Conservation (phyloP, 2,329 filamentous ascomycete species). For the Tricladium varicosporioides region DNA sequence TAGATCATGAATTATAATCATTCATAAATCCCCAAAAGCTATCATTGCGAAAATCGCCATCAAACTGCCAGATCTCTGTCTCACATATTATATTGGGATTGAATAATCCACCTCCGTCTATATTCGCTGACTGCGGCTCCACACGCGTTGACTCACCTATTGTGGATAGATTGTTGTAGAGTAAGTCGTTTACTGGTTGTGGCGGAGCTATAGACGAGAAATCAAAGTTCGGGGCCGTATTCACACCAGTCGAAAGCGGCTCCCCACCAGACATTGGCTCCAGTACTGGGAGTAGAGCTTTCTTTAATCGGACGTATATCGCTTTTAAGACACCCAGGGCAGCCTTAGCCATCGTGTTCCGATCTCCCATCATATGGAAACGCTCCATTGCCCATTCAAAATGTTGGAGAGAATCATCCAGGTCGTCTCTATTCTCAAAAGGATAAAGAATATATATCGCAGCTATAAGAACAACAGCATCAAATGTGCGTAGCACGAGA, state of each 20-base stretch:
- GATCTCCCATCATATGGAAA: conserved; percentile 53
- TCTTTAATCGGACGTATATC: conserved; percentile 52
- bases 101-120: conserved; percentile 6
- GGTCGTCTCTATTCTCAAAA: conserved; percentile 49
- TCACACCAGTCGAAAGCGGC: conserved; percentile 8
- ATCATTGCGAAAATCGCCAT: conserved; percentile 52
- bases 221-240: conserved; percentile 43
- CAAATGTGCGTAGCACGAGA: conserved; percentile 62
- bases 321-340: conserved; percentile 55
- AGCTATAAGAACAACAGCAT: conserved; percentile 60
- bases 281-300: conserved; percentile 34
- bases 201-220: conserved; percentile 52
- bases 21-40: conserved; percentile 58
- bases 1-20: conserved; percentile 32
- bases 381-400: conserved; percentile 59
- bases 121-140: conserved; percentile 16
- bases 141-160: neutral
- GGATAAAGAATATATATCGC: conserved; percentile 62
- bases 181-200: conserved; percentile 55
- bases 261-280: conserved; percentile 17
- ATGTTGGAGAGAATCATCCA: conserved; percentile 49
- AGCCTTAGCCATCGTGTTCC: conserved; percentile 52
- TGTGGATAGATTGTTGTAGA: conserved; percentile 50
- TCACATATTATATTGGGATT: neutral
- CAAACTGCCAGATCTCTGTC: conserved; percentile 46